phyloP scores from a whole-genome alignment of 495 filamentous ascomycete genomes.

The Penicillium soppii region DNA sequence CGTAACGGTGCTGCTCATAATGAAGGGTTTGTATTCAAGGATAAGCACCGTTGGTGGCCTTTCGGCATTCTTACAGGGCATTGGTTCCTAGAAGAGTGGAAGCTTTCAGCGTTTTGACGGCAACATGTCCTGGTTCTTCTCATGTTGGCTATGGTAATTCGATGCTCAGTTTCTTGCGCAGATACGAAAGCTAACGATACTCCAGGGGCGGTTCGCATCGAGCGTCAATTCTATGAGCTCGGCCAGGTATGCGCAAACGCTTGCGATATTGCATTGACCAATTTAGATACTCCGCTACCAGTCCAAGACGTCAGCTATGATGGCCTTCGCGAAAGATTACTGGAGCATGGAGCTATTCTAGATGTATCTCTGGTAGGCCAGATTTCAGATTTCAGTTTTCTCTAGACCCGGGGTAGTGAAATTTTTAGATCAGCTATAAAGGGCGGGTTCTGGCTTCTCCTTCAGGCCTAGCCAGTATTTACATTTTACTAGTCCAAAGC shows the following conservation, averaged over 20 bases:
- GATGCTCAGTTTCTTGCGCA: too few relatives aligned
- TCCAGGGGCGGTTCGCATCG: constrained; percentile 1
- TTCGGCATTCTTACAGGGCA: not conserved
- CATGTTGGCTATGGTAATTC: constrained; percentile 3
- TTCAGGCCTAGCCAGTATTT: too few relatives aligned
- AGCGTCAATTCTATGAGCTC: constrained; percentile 4
- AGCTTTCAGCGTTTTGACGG: constrained; percentile 1
- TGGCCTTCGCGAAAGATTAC: not conserved
- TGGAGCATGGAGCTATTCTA: constrained; percentile 1
- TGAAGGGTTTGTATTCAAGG: constrained; percentile 5
- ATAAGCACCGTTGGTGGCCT: constrained; percentile 2
- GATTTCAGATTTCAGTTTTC: not conserved
- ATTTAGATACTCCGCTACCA: not conserved
- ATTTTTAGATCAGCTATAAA: too few relatives aligned
- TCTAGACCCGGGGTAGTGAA: too few relatives aligned
- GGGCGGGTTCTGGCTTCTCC: too few relatives aligned
- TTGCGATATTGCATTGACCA: not conserved
- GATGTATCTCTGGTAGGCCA: not conserved
- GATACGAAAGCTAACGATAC: not conserved
- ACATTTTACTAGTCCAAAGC: too few relatives aligned
- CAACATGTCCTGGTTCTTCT: constrained; percentile 1
- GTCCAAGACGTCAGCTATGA: constrained; percentile 1
- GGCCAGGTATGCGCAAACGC: constrained; percentile 3
- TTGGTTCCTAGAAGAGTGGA: not conserved
- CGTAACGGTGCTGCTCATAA: not conserved